phyloP scores from a whole-genome alignment of 257 asterid genomes.

The Nyctanthes arbortristis region DNA sequence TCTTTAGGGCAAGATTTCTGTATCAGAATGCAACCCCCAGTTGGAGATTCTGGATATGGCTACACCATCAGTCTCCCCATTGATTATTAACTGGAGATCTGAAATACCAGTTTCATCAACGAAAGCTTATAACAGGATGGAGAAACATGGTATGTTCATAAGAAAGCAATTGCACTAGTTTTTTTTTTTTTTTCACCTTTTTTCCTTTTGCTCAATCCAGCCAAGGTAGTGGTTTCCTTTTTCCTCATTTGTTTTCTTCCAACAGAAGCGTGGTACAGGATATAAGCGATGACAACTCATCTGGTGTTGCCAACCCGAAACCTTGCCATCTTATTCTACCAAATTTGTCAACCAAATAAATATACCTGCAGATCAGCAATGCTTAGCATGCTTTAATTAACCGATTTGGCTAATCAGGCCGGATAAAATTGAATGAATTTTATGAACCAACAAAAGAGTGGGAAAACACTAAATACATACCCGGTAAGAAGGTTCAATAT shows the following conservation, averaged over 20 bases:
- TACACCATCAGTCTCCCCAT: background rate
- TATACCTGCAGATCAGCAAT: conserved; percentile 49
- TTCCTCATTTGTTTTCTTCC: conserved; percentile 45
- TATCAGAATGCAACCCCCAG: too few relatives aligned
- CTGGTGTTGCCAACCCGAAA: conserved; percentile 72
- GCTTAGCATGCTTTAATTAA: conserved; percentile 3
- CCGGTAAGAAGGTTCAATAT: conserved; percentile 84
- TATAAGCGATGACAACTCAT: conserved; percentile 71
- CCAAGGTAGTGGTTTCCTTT: background rate
- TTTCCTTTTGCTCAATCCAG: background rate
- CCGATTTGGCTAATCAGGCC: conserved; percentile 5
- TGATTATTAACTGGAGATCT: background rate
- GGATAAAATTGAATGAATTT: background rate
- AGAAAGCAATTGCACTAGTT: background rate
- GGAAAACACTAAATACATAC: conserved; percentile 50
- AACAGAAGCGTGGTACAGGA: conserved; percentile 70
- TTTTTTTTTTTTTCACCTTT: too few relatives aligned
- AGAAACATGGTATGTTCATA: background rate
- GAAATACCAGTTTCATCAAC: background rate
- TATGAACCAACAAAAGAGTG: background rate
- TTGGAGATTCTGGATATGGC: too few relatives aligned
- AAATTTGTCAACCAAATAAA: conserved; percentile 72
- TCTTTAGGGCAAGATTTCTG: too few relatives aligned
- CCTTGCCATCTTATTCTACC: conserved; percentile 97
- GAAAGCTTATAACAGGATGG: background rate